Base-by-base conservation (phyloP, 306 rosid species). In the Castanopsis chinensis region DNA sequence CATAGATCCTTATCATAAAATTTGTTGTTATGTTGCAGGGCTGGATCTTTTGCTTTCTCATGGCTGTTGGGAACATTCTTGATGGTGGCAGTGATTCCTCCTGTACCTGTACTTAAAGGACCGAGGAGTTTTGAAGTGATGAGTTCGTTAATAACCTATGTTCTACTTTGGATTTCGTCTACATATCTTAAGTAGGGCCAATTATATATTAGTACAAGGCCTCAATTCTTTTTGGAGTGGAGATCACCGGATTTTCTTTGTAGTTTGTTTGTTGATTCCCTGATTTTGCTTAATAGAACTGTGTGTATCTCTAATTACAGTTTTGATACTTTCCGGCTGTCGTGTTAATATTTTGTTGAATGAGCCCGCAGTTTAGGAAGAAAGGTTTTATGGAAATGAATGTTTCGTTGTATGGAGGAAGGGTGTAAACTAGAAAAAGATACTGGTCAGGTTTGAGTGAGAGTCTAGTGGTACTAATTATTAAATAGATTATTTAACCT, bases 31-130 rank as follows among this genome's bases (percentile, higher is more conserved):
- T 87, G 82, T 15, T 90, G 89, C 94, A 95, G 99, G 86, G 91
- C 77, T 82, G 99, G 94, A 76, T 87, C 98, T 27, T 95, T 95
- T 80, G 82, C 85, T 45, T 3, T 90, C 61, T 90, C 99, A 13
- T 95, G 99, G 99, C 92, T 95, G 69, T 60, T 95, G 89, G 99
- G 98, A 87, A 95, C 99, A 64, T 91, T 95, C 86, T 89, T 95
- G 92, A 92, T 95, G 99, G 99, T 95, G 71, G 87, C 98, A 65
- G 91, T 95, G 76, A 93, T 95, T 80, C 98, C 98, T 61, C 94
- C 99, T 19, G 72, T 91, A 70, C 88, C 91, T 75, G 17, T 90
- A 54, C 63, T 95, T 2, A 95, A 90, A 84, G 99, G 99, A 80
- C 85, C 73, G 64, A 91, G 94, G 80, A 88, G 94, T 80, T 95